Base-by-base conservation (phyloP, 2,329 filamentous ascomycete species). In the Colletotrichum cereale region DNA sequence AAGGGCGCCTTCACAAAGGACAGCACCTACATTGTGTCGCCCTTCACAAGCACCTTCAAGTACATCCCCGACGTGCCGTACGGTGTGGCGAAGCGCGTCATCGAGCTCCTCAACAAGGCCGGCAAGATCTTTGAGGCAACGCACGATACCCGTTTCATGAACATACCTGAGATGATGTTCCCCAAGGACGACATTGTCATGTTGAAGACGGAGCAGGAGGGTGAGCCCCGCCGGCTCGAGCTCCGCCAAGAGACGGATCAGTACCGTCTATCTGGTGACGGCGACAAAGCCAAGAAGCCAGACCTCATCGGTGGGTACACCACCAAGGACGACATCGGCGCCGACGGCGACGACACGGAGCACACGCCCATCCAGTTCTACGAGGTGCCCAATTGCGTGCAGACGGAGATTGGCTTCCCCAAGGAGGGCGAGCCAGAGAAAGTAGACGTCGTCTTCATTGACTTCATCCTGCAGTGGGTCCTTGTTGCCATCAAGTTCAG, bases 1-100 rank as follows among this genome's bases (percentile, higher is more conserved):
- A 90, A 96, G 80, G 96, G 96, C 0, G 86, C 91, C 0, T 98
- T 98, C 78, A 98, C 96, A 0, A 90, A 90, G 48, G 96, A 99
- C 79, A 92, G 91, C 5, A 94, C 93, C 0, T 98, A 90, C 78
- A 91, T 96, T 48, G 87, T 98, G 36, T 97, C 93, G 11, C 96
- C 96, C 0, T 99, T 99, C 79, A 90, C 89, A 2, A 97, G 92
- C 80, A 89, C 88, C 1, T 92, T 98, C 80, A 86, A 87, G 34
- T 94, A 91, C 75, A 86, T 98, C 62, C 90, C 92, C 64, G 90
- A 97, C 75, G 93, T 99, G 5, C 93, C 95, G 0, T 97, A 95
- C 78, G 83, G 85, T 18, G 88, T 91, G 21, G 96, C 96, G 2
- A 89, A 87, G 71, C 88, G 91, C 75, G 87, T 98, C 2, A 80